A percentile compares a stretch with the other conserved stretches of the same genome.
These are phyloP conservation scores for Dothistroma septosporum DNA, from an alignment of 2,329 filamentous ascomycete genomes.

Conservation along the genomic window DNA sequence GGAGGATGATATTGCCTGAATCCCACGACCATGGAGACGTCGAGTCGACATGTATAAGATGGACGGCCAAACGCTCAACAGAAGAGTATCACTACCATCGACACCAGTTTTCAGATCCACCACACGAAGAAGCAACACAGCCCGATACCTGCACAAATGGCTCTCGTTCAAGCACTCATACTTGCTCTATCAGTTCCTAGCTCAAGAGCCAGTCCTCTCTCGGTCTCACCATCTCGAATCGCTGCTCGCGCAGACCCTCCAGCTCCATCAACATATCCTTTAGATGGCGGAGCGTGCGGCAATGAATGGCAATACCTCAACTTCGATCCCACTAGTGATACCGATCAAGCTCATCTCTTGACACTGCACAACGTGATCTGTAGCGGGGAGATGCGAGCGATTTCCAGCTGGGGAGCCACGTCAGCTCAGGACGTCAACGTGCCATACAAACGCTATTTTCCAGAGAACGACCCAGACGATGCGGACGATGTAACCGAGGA, in stretches of 20 bases:
- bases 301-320: conserved; percentile 25
- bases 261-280: conserved; percentile 19
- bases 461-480: conserved; percentile 12
- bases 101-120: not conserved
- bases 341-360: conserved; percentile 12
- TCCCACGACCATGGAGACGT: not conserved
- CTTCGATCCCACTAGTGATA: conserved; percentile 15
- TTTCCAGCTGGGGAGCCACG: conserved; percentile 9
- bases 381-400: conserved; percentile 13
- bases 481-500: not conserved
- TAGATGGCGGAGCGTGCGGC: conserved; percentile 14
- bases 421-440: conserved; percentile 13
- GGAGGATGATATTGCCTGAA: not conserved
- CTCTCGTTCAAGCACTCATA: not conserved
- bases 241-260: conserved; percentile 10
- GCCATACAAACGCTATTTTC: conserved; percentile 19
- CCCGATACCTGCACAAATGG: not conserved
- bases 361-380: conserved; percentile 21
- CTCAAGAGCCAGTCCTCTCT: not conserved
- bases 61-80: not conserved
- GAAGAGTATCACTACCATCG: not conserved
- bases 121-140: not conserved
- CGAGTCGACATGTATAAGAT: not conserved
- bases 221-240: not conserved
- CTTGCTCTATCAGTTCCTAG: not conserved